These are phyloP conservation scores for Begonia fuchsioides DNA, from an alignment of 306 rosid species.

Conservation along the genomic window DNA sequence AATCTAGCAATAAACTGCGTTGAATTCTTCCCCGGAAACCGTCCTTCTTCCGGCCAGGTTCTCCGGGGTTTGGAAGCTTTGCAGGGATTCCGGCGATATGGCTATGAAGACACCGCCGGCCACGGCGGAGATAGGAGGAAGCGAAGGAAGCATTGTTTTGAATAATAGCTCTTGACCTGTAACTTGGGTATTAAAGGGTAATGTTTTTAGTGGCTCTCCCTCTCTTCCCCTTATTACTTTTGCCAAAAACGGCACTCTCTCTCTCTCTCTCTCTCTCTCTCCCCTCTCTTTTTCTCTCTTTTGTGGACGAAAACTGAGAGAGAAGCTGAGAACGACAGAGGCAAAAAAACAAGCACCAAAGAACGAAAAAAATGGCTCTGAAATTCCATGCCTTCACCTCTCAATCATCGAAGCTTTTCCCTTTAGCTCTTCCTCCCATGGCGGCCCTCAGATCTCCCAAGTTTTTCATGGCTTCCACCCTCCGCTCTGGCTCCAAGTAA, in stretches of 20 bases:
- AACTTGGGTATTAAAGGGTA: no score
- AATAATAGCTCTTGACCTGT: no score
- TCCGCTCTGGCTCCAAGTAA: slow-evolving; percentile 52
- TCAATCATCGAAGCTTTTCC: slow-evolving; percentile 30
- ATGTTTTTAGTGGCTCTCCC: neutral
- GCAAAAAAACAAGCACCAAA: neutral
- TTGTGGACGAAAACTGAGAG: slow-evolving; percentile 13
- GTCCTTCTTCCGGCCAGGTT: slow-evolving; percentile 16
- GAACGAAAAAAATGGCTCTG: slow-evolving; percentile 39
- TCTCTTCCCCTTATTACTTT: neutral
- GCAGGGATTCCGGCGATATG: no score
- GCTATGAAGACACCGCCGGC: no score
- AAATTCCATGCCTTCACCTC: slow-evolving; percentile 18
- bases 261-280: neutral
- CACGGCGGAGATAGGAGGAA: slow-evolving; percentile 7
- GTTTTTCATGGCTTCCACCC: slow-evolving; percentile 69
- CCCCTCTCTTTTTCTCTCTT: neutral
- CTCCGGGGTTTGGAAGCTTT: slow-evolving; percentile 13
- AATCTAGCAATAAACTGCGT: slow-evolving; percentile 29
- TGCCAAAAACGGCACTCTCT: no score
- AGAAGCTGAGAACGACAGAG: neutral
- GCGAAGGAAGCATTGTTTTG: slow-evolving; percentile 7
- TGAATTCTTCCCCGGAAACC: slow-evolving; percentile 21
- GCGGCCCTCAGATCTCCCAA: slow-evolving; percentile 57
- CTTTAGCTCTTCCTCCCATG: slow-evolving; percentile 36